Conservation (phyloP, 1,139 yeast species). For the Meyerozyma elateridarum region DNA sequence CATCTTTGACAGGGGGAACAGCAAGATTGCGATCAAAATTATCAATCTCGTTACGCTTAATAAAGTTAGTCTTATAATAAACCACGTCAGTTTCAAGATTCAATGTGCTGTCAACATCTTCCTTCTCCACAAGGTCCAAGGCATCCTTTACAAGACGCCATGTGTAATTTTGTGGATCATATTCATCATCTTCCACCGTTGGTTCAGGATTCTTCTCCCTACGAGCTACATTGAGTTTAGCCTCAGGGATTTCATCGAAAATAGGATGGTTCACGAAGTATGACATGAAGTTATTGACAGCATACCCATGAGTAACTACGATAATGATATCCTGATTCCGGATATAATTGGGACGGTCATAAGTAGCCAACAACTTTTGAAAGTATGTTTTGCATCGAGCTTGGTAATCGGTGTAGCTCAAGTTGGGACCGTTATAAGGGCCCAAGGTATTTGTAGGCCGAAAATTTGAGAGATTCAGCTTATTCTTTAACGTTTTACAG, state of each 20-base stretch:
- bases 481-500: constrained; percentile 32
- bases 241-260: constrained; percentile 45
- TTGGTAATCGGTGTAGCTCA: constrained; percentile 40
- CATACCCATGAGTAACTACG: constrained; percentile 42
- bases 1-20: constrained; percentile 11
- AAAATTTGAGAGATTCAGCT: constrained; percentile 36
- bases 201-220: constrained; percentile 11
- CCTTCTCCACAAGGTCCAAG: constrained; percentile 24
- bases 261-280: constrained; percentile 44
- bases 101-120: constrained; percentile 27
- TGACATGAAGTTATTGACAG: constrained; percentile 35
- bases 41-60: constrained; percentile 33
- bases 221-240: constrained; percentile 32
- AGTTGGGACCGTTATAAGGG: constrained; percentile 42
- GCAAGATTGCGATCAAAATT: constrained; percentile 9
- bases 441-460: constrained; percentile 45
- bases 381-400: constrained; percentile 39
- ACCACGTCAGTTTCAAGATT: constrained; percentile 43
- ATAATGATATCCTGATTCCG: constrained; percentile 35
- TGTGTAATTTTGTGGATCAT: constrained; percentile 17
- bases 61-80: constrained; percentile 43
- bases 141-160: constrained; percentile 38
- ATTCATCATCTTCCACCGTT: constrained; percentile 8
- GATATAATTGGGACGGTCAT: constrained; percentile 35
- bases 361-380: constrained; percentile 40